A percentile compares a stretch with the other conserved stretches of the same genome.
Conservation (phyloP, 306 rosid genomes). For the Dicorynia guianensis region DNA sequence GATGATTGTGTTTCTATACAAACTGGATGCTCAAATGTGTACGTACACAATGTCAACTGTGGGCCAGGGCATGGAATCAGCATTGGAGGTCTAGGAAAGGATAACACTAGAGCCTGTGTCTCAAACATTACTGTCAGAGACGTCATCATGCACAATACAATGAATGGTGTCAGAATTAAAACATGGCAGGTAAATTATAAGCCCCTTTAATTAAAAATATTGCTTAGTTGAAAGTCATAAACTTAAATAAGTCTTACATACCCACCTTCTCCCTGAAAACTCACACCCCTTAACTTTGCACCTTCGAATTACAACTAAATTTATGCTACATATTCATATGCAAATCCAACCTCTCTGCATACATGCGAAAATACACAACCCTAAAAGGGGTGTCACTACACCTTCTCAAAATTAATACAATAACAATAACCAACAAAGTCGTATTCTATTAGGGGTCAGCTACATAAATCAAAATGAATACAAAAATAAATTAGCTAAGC, state of each 20-base stretch:
- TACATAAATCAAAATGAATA: too few species aligned
- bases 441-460: too few species aligned
- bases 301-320: too few species aligned
- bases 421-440: too few species aligned
- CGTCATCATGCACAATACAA: conserved; percentile 79
- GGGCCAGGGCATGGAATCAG: conserved; percentile 99
- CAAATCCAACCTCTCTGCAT: too few species aligned
- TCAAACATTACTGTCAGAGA: conserved; percentile 93
- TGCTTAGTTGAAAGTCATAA: conserved; percentile 7
- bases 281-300: too few species aligned
- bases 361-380: too few species aligned
- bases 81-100: conserved; percentile 94
- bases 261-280: too few species aligned
- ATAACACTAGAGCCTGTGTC: conserved; percentile 89
- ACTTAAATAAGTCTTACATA: too few species aligned
- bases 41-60: conserved; percentile 85
- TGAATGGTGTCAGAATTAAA: conserved; percentile 97
- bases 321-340: too few species aligned
- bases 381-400: too few species aligned
- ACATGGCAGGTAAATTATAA: conserved; percentile 89
- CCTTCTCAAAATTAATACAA: neutral
- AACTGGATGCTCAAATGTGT: conserved; percentile 91
- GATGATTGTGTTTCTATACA: conserved; percentile 95
- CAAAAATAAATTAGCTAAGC: neutral
- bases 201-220: neutral